Base-by-base conservation (phyloP, 805 yeast genomes). In the Vanderwaltozyma polyspora region DNA sequence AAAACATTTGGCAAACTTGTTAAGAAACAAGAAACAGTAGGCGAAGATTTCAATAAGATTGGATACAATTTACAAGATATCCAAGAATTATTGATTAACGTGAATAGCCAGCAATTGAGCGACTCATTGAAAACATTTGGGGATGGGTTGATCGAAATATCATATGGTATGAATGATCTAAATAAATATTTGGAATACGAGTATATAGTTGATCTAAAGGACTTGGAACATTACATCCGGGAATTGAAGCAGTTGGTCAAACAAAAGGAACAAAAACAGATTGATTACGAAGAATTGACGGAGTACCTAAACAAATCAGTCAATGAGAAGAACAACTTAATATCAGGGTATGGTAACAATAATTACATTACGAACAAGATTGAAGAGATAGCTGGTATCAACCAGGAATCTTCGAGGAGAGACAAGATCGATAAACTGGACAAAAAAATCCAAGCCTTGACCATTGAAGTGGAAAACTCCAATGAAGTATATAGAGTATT, bases 251-350 rank as follows among this genome's bases (percentile, higher is more conserved):
- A 69, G 41, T 62, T 89, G 38, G 71, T 91, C 35, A 86, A 80
- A 51, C 67, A 82, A 37, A 85, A 89, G 44, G 97, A 89, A 50
- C 86, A 85, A 52, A 87, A 87, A 55, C 87, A 83, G 47, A 72
- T 89, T 19, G 98, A 89, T 55, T 78, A 79, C 49, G 96, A 91
- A 52, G 93, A 82, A 33, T 64, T 89, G 29, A 72, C 74, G 26
- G 93, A 81, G 35, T 89, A 89, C 59, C 62, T 86, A 36, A 66
- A 68, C 27, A 80, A 83, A 48, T 76, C 94, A 0, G 67, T 71
- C 32, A 62, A 63, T 26, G 97, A 89, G 45, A 74, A 76, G 45
- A 70, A 69, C 38, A 59, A 63, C 4, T 51, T 74, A 16, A 56
- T 68, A 37, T 63, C 75, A 9, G 72, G 72, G 4, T 74, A 76